Evolutionary conservation across 345 rosid genomes (phyloP).

Genomic region (Gossypium thurberi): DNA sequence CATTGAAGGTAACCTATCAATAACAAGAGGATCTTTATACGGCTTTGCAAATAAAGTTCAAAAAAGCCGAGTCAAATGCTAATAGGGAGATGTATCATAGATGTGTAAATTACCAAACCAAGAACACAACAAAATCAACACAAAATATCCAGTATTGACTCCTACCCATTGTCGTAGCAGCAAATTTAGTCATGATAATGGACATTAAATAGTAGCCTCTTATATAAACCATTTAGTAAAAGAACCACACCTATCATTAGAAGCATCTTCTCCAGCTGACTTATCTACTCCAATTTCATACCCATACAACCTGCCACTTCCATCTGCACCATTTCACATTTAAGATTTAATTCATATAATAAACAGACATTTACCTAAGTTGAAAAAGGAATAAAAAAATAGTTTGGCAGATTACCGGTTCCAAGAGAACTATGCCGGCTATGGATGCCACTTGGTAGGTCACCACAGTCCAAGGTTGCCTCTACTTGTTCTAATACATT

Average conservation of each 20-base stretch:
- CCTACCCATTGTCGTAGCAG: not conserved
- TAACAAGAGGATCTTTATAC: not conserved
- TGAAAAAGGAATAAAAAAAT: not conserved
- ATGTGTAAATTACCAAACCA: not conserved
- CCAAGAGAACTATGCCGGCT: conserved; percentile 29
- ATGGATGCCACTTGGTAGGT: conserved; percentile 22
- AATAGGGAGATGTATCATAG: not conserved
- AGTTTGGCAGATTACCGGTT: conserved; percentile 27
- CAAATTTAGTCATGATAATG: not conserved
- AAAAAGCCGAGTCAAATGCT: not conserved
- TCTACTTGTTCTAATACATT: conserved; percentile 32
- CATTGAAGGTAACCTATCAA: conserved; percentile 24
- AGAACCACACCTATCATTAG: conserved; percentile 37
- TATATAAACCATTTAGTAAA: not conserved
- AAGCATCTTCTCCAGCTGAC: conserved; percentile 32
- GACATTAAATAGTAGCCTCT: not conserved
- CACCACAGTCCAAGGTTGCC: conserved; percentile 23
- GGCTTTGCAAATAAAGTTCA: not conserved
- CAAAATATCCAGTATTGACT: not conserved
- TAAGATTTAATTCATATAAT: conserved; percentile 2
- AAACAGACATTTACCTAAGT: not conserved
- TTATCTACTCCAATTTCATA: conserved; percentile 31
- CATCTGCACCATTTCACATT: conserved; percentile 27
- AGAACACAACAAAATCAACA: not conserved
- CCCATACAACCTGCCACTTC: conserved; percentile 28